Evolutionary conservation across 1,284 basidiomycete genomes (phyloP).

Genomic region (Trichosporon ovoides): DNA sequence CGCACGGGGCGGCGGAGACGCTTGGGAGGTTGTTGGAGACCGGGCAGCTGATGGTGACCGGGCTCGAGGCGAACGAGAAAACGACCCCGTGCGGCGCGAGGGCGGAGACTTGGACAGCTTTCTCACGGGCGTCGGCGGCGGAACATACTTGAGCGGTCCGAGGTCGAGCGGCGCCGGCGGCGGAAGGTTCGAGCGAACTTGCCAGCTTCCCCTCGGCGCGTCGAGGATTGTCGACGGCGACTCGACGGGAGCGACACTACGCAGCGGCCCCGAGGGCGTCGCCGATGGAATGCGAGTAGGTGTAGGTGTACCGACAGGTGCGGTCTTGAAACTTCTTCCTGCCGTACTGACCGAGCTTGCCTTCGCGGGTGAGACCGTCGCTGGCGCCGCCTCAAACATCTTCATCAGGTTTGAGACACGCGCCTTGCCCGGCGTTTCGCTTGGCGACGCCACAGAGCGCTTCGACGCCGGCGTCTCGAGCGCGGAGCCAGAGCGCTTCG

Average conservation of each 20-base stretch:
- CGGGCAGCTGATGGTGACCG: too few relatives aligned
- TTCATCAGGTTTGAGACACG: slow-evolving; percentile 29
- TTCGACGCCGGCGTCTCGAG: background rate
- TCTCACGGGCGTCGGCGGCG: background rate
- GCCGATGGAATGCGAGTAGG: background rate
- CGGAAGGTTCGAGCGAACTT: background rate
- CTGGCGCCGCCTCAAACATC: slow-evolving; percentile 31
- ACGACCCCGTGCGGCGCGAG: background rate
- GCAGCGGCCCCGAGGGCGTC: background rate
- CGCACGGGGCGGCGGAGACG: background rate
- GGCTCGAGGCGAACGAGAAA: slow-evolving; percentile 6
- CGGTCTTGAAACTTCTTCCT: background rate
- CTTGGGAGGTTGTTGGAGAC: too few relatives aligned
- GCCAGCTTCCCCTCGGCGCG: background rate
- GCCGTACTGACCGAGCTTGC: background rate
- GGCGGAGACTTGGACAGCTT: background rate
- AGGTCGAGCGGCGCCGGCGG: background rate
- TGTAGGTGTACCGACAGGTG: background rate
- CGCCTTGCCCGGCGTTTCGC: slow-evolving; percentile 1
- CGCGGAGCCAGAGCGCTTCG: background rate
- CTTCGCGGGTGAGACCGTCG: too few relatives aligned
- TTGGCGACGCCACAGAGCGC: background rate
- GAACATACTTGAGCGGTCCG: background rate
- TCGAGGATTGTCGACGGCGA: background rate
- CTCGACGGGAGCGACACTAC: background rate